phyloP scores from a whole-genome alignment of 2,329 filamentous ascomycete genomes.

The Aspergillus sp. region DNA sequence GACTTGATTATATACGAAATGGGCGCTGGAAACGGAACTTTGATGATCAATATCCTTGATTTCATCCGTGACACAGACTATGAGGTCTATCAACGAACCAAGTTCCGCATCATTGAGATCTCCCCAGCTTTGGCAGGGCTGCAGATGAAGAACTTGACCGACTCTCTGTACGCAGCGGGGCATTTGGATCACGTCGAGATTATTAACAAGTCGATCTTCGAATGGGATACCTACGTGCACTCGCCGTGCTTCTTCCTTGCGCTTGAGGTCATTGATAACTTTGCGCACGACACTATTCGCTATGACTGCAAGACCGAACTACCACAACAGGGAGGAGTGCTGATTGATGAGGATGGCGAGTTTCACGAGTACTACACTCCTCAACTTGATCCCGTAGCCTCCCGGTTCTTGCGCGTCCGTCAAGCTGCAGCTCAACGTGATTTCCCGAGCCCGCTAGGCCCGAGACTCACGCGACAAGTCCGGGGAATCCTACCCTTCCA shows the following conservation, averaged over 20 bases:
- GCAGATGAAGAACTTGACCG: constrained; percentile 72
- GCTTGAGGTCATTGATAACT: constrained; percentile 98
- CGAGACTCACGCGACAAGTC: constrained; percentile 63
- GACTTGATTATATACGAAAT: constrained; percentile 99
- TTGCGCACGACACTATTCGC: constrained; percentile 90
- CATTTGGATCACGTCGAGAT: constrained; percentile 89
- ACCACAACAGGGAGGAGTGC: constrained; percentile 84
- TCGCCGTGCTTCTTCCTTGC: constrained; percentile 97
- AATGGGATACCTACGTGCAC: constrained; percentile 87
- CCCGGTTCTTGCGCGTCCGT: constrained; percentile 82
- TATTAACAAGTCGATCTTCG: constrained; percentile 92
- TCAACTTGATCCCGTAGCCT: constrained; percentile 78
- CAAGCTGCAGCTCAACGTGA: constrained; percentile 66
- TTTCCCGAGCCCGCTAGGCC: constrained; percentile 49
- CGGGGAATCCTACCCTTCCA: constrained; percentile 70
- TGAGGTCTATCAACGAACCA: constrained; percentile 89
- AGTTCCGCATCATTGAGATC: constrained; percentile 96
- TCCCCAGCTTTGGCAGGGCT: constrained; percentile 77
- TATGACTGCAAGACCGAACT: constrained; percentile 82
- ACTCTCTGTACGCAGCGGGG: constrained; percentile 69
- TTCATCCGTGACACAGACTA: constrained; percentile 90
- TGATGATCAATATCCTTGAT: constrained; percentile 98
- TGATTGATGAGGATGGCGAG: constrained; percentile 83
- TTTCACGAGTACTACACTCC: constrained; percentile 93
- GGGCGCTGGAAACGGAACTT: constrained; percentile 93